Conservation (phyloP, 495 filamentous ascomycete species). For the Hyphodiscus hymeniophilus region DNA sequence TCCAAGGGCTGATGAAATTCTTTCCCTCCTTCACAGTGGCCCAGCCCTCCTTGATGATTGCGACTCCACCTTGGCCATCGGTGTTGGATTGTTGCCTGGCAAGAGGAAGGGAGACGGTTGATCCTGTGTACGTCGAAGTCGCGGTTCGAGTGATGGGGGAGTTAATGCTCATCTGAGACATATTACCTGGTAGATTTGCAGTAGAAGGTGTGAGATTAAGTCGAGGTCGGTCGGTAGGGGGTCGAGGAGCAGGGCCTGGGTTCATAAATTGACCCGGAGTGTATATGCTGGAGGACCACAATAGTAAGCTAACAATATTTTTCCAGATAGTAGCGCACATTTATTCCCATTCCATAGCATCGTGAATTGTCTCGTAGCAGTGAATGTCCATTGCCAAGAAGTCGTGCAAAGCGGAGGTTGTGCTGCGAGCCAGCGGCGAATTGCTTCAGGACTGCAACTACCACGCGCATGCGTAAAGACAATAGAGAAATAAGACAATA, state of each 20-base stretch:
- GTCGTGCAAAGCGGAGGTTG: too few species aligned
- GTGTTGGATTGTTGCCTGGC: constrained; percentile 51
- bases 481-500: background rate
- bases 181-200: constrained; percentile 65
- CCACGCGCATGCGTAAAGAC: constrained; percentile 3
- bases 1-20: constrained; percentile 73
- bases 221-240: constrained; percentile 75
- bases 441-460: constrained; percentile 8
- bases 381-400: constrained; percentile 7
- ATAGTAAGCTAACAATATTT: constrained; percentile 18
- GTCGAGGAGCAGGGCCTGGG: constrained; percentile 85
- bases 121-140: constrained; percentile 55
- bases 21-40: constrained; percentile 82
- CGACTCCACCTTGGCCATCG: constrained; percentile 53
- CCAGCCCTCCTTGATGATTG: constrained; percentile 82
- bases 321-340: constrained; percentile 1
- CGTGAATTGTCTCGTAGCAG: background rate
- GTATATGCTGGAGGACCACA: constrained; percentile 43
- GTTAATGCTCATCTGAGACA: constrained; percentile 62
- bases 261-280: constrained; percentile 83
- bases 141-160: constrained; percentile 47
- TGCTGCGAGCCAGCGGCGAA: too few species aligned
- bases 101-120: constrained; percentile 60
- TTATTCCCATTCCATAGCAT: background rate
- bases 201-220: constrained; percentile 65